Evolutionary conservation across 495 filamentous ascomycete genomes (phyloP), one percentile per base, ranked within the genome.

Genomic region (Annulohypoxylon stygium): DNA sequence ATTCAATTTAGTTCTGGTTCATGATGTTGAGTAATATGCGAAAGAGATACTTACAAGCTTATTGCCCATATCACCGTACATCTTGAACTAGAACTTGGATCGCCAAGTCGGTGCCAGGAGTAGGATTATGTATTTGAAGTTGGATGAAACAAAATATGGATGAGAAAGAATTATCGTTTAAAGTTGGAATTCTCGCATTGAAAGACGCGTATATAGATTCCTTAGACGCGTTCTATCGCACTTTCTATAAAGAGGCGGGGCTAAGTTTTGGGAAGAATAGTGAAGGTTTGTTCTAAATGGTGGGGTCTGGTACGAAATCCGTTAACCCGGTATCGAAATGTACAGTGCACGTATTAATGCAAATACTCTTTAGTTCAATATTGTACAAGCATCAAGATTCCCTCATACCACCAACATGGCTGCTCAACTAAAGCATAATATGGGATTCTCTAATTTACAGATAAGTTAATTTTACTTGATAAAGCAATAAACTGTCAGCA

Each of bases 41-140:
- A 59, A 6, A 50, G 58, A 25, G 57, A 39, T 26, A 33, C 67
- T 69, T 59, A 77, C 63, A 43, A 95, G 79, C 81, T 97, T 98
- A 78, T 93, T 94, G 37, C 92, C 93, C 41, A 93, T 83, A 78
- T 98, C 95, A 69, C 95, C 95, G 84, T 98, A 96, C 94, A 98
- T 97, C 26, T 78, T 70, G 6, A 36, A 16, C 33, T 47, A 20
- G n/a, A 34, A 36, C 37, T 11, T 25, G 23, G 8, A 26, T 57
- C 30, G 33, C 12, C 33, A 16, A 4, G 45, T 18, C 33, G 30
- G 30, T 37, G 6, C 8, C 12, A 36, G 26, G 25, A 30, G 10
- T 26, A 2, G 5, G 9, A 30, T 23, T 12, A 30, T 6, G 9
- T 20, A 5, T 11, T 25, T 8, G 9, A 8, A 53, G 11, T 30